Evolutionary conservation across 2,329 filamentous ascomycete genomes (phyloP), one percentile per base, ranked within the genome.

Genomic region (Ilyonectria robusta): DNA sequence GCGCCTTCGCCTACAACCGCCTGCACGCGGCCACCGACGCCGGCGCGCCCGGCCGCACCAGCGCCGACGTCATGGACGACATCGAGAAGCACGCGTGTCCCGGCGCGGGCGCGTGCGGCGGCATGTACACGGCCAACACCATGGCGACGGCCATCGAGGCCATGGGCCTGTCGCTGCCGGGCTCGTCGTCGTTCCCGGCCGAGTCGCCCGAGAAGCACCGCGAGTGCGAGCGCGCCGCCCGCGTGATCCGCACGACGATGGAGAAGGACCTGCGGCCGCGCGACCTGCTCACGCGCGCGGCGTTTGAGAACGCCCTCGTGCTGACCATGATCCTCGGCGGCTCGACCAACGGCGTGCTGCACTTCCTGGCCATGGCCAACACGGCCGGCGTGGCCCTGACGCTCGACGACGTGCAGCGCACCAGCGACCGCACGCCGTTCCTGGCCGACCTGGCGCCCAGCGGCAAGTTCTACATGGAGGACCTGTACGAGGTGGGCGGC

Each of bases 321-420:
- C 89, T 97, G 80, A 96, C 94, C 79, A 97, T 97, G 93, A 92
- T 93, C 3, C 86, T 97, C n/a, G 94, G 94, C 59, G 94, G 94
- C 59, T 94, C 91, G 57, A 97, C 94, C 62, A 97, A 97, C 79
- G 93, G 93, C 37, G 93, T 97, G 3, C 86, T 97, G 61, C 94
- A 97, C 80, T 91, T 97, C 77, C 88, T 97, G 54, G 94, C 94
- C 73, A 97, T 97, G 92, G 94, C 94, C 46, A 92, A 93, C 77
- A 93, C 93, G 0, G 94, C 94, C 40, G 92, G 91, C 69, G 92
- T 97, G 1, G 84, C 87, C 33, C 85, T 97, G 13, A 92, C 91
- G 0, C 84, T 97, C 40, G 93, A 96, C 78, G 94, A 97, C 79
- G 87, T 97, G 75, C 92, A 95, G 79, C 87, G 92, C 68, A 91